Conservation (phyloP, 78 protist genomes). For the Guillardia theta region DNA sequence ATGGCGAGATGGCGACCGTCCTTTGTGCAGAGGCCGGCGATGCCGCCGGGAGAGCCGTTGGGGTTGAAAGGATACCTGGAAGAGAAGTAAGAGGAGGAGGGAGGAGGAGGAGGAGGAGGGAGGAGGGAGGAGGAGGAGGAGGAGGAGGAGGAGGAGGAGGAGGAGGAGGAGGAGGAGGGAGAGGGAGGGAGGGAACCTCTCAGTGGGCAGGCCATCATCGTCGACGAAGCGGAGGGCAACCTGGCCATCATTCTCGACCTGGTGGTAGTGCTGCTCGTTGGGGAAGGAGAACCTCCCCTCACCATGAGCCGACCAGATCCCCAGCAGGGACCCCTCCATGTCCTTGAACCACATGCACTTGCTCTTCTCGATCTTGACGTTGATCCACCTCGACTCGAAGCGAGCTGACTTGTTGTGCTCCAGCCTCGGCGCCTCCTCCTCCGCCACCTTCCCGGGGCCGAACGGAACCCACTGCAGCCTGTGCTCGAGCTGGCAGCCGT, state of each 20-base stretch:
- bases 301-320: conserved; percentile 81
- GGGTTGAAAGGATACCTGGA: conserved; percentile 94
- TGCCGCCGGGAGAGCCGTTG: conserved; percentile 85
- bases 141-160: too few species aligned
- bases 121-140: too few species aligned
- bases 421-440: conserved; percentile 73
- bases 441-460: conserved; percentile 11
- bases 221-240: conserved; percentile 81
- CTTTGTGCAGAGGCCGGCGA: conserved; percentile 73
- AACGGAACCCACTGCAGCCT: conserved; percentile 77
- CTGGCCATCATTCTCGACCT: neutral
- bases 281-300: conserved; percentile 78
- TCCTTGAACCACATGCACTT: conserved; percentile 74
- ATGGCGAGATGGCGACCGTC: conserved; percentile 87
- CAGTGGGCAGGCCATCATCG: conserved; percentile 66
- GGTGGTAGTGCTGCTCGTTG: neutral
- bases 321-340: conserved; percentile 50
- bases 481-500: conserved; percentile 93
- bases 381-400: conserved; percentile 77
- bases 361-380: conserved; percentile 56
- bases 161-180: neutral
- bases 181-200: too few species aligned
- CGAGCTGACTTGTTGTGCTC: conserved; percentile 81
- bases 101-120: neutral
- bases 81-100: too few species aligned